A percentile compares a stretch with the other conserved stretches of the same genome.
Evolutionary conservation across 225 moss, liverwort and hornwort genomes (phyloP).

Genomic region (Climacium dendroides): DNA sequence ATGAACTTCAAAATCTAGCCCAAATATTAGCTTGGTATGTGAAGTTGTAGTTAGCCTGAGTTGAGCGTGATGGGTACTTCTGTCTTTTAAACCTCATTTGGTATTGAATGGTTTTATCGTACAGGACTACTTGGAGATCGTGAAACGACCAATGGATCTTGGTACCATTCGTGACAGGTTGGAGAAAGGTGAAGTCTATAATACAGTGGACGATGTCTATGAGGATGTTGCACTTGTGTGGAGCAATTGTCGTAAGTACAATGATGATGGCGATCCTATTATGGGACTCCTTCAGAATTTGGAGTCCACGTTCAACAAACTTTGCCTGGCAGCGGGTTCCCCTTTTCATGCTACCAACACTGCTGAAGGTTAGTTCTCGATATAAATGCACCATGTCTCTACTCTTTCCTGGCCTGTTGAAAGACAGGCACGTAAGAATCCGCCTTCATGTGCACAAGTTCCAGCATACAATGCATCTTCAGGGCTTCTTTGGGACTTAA

Average conservation of each 20-base stretch:
- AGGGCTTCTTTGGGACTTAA: neutral
- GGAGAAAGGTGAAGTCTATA: constrained; percentile 68
- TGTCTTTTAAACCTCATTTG: neutral
- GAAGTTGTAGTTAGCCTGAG: neutral
- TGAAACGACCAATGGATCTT: constrained; percentile 83
- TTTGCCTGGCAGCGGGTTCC: constrained; percentile 61
- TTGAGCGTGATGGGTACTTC: neutral
- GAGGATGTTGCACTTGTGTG: constrained; percentile 84
- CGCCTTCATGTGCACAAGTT: neutral
- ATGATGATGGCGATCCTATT: constrained; percentile 91
- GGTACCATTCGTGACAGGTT: constrained; percentile 69
- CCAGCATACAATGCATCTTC: neutral
- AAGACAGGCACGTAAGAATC: neutral
- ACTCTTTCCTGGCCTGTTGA: neutral
- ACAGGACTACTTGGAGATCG: constrained; percentile 75
- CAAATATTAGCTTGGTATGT: neutral
- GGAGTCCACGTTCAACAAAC: constrained; percentile 67
- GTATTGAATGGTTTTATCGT: neutral
- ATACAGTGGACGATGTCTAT: constrained; percentile 41
- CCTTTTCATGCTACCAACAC: neutral
- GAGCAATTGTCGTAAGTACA: constrained; percentile 88
- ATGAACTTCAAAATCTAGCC: neutral
- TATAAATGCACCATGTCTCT: neutral
- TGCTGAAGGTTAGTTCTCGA: constrained; percentile 15
- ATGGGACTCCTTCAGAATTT: constrained; percentile 62